Percentiles rank a stretch among this genome's conserved stretches.
These are phyloP conservation scores for Arthrobotrys entomopaga DNA, from an alignment of 2,329 filamentous ascomycete genomes.

Conservation along the genomic window DNA sequence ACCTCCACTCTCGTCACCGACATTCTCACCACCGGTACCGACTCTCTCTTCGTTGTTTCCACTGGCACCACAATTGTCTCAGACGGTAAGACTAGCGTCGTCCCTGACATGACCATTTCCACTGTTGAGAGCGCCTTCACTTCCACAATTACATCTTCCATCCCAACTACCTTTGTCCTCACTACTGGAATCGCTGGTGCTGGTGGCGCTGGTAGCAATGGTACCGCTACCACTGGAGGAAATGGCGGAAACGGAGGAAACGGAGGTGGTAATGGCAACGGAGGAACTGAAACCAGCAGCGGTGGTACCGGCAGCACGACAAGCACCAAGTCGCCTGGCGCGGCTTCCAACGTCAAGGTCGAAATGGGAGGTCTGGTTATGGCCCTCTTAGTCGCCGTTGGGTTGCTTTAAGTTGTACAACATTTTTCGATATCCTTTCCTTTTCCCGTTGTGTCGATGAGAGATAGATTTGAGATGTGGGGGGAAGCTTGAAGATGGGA, in stretches of 20 bases:
- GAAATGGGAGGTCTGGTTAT: slow-evolving; percentile 45
- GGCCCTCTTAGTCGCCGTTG: slow-evolving; percentile 36
- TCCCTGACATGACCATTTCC: slow-evolving; percentile 36
- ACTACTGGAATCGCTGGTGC: slow-evolving; percentile 13
- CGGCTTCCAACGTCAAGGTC: slow-evolving; percentile 47
- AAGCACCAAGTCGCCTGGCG: slow-evolving; percentile 27
- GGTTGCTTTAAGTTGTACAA: slow-evolving; percentile 24
- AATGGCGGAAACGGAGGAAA: background rate
- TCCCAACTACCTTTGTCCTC: slow-evolving; percentile 9
- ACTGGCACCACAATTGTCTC: slow-evolving; percentile 47
- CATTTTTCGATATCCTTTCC: background rate
- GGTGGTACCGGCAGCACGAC: slow-evolving; percentile 30
- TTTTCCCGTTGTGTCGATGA: background rate
- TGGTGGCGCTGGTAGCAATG: background rate
- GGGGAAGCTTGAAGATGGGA: too few species aligned
- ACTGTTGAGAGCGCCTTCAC: slow-evolving; percentile 35
- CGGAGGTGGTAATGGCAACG: background rate
- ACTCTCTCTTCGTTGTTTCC: slow-evolving; percentile 40
- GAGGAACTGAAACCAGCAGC: background rate
- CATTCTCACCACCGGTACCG: slow-evolving; percentile 38
- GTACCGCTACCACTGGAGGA: background rate
- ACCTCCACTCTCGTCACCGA: slow-evolving; percentile 31
- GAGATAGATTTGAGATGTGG: background rate
- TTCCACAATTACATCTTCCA: slow-evolving; percentile 22
- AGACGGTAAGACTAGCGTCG: slow-evolving; percentile 26